These are phyloP conservation scores for Canavalia ensiformis DNA, from an alignment of 306 rosid species.

Conservation along the genomic window DNA sequence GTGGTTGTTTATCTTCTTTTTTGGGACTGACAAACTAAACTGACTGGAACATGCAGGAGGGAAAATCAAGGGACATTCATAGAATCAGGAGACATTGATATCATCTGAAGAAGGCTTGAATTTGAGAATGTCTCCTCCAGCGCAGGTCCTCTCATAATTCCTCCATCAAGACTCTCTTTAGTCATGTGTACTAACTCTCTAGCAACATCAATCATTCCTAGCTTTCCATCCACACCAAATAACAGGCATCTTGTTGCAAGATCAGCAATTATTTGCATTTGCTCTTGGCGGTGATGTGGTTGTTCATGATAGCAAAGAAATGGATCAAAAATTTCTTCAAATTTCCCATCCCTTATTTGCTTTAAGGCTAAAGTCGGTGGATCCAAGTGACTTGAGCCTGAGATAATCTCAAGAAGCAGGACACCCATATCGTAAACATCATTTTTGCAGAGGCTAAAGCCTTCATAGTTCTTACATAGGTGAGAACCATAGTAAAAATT, in stretches of 20 bases:
- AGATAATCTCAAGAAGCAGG: slow-evolving; percentile 79
- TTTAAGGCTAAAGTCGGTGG: slow-evolving; percentile 67
- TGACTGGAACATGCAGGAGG: background rate
- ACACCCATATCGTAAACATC: slow-evolving; percentile 89
- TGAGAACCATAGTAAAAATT: slow-evolving; percentile 50
- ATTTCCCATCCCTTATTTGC: slow-evolving; percentile 75
- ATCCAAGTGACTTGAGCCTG: slow-evolving; percentile 76
- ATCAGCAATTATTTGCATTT: slow-evolving; percentile 82
- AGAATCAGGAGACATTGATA: slow-evolving; percentile 98
- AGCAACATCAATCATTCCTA: slow-evolving; percentile 83
- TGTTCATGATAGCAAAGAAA: slow-evolving; percentile 77
- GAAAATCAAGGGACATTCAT: slow-evolving; percentile 62
- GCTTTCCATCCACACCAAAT: slow-evolving; percentile 83
- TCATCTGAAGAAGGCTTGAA: slow-evolving; percentile 98
- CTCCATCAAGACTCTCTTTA: slow-evolving; percentile 67
- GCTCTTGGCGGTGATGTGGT: slow-evolving; percentile 65
- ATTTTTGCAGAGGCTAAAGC: slow-evolving; percentile 52
- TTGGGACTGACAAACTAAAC: slow-evolving; percentile 4
- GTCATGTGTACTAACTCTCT: slow-evolving; percentile 67
- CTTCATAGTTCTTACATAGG: slow-evolving; percentile 43
- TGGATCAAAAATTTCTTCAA: slow-evolving; percentile 88
- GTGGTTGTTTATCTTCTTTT: background rate
- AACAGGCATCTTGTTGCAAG: slow-evolving; percentile 88
- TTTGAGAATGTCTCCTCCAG: slow-evolving; percentile 94
- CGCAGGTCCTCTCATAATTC: slow-evolving; percentile 59